These are phyloP conservation scores for Meyerozyma athensensis DNA, from an alignment of 1,139 yeast species.

Conservation along the genomic window DNA sequence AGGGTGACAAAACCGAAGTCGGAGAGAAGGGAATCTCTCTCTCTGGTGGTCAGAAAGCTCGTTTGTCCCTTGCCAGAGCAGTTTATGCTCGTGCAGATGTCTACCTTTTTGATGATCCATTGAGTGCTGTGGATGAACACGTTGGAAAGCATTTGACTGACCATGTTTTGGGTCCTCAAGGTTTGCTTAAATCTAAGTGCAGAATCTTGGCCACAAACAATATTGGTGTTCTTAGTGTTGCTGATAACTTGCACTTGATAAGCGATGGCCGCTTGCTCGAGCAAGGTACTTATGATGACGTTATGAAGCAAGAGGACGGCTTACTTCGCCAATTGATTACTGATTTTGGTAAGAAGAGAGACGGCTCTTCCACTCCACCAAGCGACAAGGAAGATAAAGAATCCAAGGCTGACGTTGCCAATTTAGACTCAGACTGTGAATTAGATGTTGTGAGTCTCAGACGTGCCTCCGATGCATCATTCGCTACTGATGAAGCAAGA, in stretches of 20 bases:
- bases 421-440: slow-evolving; percentile 31
- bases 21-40: slow-evolving; percentile 97
- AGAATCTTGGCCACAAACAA: slow-evolving; percentile 85
- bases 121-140: slow-evolving; percentile 88
- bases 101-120: slow-evolving; percentile 84
- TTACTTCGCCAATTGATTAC: slow-evolving; percentile 58
- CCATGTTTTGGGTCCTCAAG: slow-evolving; percentile 75
- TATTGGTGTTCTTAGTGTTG: slow-evolving; percentile 76
- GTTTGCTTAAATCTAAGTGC: slow-evolving; percentile 72
- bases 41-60: slow-evolving; percentile 97
- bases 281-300: slow-evolving; percentile 64
- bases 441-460: slow-evolving; percentile 48
- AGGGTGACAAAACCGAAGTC: slow-evolving; percentile 87
- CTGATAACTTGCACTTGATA: slow-evolving; percentile 69
- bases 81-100: slow-evolving; percentile 94
- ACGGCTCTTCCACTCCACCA: slow-evolving; percentile 15
- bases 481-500: slow-evolving; percentile 24
- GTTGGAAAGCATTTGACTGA: slow-evolving; percentile 82
- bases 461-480: slow-evolving; percentile 66
- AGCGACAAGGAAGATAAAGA: slow-evolving; percentile 6
- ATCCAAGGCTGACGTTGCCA: slow-evolving; percentile 15
- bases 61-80: slow-evolving; percentile 89
- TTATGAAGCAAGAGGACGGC: slow-evolving; percentile 48
- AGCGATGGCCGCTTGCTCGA: slow-evolving; percentile 76
- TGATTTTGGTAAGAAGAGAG: slow-evolving; percentile 66